phyloP scores from a whole-genome alignment of 192 early-diverging fungal genomes.

The Coemansia sp. region DNA sequence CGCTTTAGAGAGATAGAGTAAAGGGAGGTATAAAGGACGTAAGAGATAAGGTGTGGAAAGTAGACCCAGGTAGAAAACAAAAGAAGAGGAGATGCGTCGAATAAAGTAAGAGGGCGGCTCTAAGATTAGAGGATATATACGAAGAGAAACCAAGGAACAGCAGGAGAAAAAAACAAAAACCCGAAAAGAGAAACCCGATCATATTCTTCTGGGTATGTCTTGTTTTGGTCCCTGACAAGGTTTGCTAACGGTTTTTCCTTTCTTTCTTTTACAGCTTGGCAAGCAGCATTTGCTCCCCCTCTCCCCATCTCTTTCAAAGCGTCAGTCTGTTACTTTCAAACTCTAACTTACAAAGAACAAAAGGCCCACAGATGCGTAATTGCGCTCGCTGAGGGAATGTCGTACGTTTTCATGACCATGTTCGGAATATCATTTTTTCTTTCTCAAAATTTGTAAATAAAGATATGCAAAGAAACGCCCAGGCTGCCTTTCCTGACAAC shows the following conservation, averaged over 20 bases:
- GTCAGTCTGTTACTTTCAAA: neutral
- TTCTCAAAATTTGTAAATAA: slow-evolving; percentile 3
- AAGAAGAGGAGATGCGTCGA: neutral
- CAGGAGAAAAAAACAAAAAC: slow-evolving; percentile 9
- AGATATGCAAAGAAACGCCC: slow-evolving; percentile 5
- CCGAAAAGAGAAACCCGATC: neutral
- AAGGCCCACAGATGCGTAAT: neutral
- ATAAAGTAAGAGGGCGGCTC: neutral
- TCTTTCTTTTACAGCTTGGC: no score
- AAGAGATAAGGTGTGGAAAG: neutral
- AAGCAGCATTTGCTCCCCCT: neutral
- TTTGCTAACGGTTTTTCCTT: no score
- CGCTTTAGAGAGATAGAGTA: slow-evolving; percentile 1
- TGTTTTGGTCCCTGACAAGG: neutral
- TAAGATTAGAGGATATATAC: slow-evolving; percentile 1
- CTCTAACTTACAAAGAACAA: neutral
- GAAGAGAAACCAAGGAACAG: slow-evolving; percentile 8
- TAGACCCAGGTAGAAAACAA: neutral
- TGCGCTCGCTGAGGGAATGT: neutral
- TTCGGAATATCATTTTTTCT: neutral
- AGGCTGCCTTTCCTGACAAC: neutral
- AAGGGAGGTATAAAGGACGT: neutral
- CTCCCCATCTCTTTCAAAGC: neutral
- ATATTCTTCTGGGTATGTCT: neutral
- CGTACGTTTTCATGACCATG: slow-evolving; percentile 3